Evolutionary conservation across 176 grass and related monocot genomes (phyloP).

Genomic region (Raddia distichophylla): DNA sequence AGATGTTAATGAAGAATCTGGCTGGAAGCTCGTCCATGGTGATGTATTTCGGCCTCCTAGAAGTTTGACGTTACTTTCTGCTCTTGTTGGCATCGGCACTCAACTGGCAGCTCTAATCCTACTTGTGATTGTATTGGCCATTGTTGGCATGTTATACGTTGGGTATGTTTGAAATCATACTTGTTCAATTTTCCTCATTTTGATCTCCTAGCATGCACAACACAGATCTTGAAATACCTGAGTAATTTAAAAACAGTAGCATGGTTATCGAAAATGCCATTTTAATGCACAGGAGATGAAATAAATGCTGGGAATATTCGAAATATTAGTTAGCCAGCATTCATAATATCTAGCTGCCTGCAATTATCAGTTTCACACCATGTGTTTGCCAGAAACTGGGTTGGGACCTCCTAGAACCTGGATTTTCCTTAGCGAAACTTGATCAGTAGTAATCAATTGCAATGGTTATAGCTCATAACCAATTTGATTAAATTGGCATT

Average conservation of each 20-base stretch:
- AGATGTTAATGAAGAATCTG: constrained; percentile 97
- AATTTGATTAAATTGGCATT: not conserved
- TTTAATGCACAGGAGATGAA: not conserved
- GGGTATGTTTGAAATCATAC: constrained; percentile 59
- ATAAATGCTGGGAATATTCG: not conserved
- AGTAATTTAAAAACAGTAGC: not conserved
- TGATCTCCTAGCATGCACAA: constrained; percentile 1
- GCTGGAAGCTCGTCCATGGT: constrained; percentile 97
- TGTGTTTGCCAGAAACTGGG: not conserved
- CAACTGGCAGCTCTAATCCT: constrained; percentile 91
- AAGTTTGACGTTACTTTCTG: constrained; percentile 77
- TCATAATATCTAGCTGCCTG: not conserved
- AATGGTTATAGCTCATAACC: not conserved
- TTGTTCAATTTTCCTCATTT: not conserved
- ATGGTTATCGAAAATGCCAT: not conserved
- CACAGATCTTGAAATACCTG: constrained; percentile 14
- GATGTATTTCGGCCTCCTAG: constrained; percentile 90
- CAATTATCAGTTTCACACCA: not conserved
- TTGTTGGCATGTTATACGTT: constrained; percentile 92
- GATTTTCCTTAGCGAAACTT: not conserved
- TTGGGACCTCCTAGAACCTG: not conserved
- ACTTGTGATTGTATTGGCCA: constrained; percentile 91
- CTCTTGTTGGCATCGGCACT: constrained; percentile 91
- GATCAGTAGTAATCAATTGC: constrained; percentile 2
- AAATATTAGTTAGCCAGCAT: not conserved